Conservation (phyloP, 2,329 filamentous ascomycete genomes). For the Chrysosporium queenslandicum region DNA sequence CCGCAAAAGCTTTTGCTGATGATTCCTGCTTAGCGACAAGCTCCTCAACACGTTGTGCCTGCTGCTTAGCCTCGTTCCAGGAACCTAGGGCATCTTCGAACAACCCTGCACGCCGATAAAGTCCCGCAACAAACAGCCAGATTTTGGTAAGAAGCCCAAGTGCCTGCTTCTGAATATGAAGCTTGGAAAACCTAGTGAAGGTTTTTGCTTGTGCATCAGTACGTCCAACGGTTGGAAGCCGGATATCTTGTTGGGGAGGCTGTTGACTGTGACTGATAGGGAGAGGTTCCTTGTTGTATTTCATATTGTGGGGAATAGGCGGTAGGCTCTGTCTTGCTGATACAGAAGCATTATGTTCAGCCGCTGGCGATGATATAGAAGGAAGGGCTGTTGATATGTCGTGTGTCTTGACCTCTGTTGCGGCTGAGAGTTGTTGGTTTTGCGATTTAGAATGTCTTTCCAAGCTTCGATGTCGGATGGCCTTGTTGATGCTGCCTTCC, state of each 20-base stretch:
- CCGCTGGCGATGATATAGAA: not conserved
- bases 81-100: slow-evolving; percentile 71
- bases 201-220: slow-evolving; percentile 34
- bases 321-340: slow-evolving; percentile 23
- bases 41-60: slow-evolving; percentile 60
- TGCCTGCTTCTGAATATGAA: slow-evolving; percentile 46
- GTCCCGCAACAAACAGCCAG: slow-evolving; percentile 80
- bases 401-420: not conserved
- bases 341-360: slow-evolving; percentile 4
- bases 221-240: slow-evolving; percentile 28
- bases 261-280: slow-evolving; percentile 36
- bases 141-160: slow-evolving; percentile 59
- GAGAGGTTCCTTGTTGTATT: slow-evolving; percentile 26
- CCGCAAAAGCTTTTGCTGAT: slow-evolving; percentile 51
- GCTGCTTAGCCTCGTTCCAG: slow-evolving; percentile 67
- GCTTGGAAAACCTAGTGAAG: slow-evolving; percentile 41
- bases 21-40: slow-evolving; percentile 54
- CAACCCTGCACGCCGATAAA: slow-evolving; percentile 75
- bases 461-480: slow-evolving; percentile 20
- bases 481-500: slow-evolving; percentile 25
- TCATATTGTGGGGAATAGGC: slow-evolving; percentile 31
- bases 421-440: not conserved
- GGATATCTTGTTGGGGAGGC: slow-evolving; percentile 34
- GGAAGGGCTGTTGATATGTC: slow-evolving; percentile 4
- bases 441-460: slow-evolving; percentile 13